Evolutionary conservation across 2,329 filamentous ascomycete genomes (phyloP).

Genomic region (Penicillium sp.): DNA sequence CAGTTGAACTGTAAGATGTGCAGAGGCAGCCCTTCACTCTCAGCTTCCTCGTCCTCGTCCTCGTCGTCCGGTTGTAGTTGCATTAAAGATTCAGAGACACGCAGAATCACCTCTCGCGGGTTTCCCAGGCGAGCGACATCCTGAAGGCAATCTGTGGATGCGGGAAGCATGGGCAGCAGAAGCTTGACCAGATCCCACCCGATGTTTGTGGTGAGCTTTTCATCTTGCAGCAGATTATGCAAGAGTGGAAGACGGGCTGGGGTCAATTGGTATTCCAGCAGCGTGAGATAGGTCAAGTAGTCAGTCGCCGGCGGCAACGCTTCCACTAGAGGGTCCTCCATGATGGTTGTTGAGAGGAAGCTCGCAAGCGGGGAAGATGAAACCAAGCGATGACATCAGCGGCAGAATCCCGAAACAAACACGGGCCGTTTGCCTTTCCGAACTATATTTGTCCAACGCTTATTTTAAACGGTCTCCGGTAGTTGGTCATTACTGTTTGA

Average conservation of each 20-base stretch:
- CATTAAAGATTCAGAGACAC: slow-evolving; percentile 63
- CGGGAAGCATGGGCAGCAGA: slow-evolving; percentile 61
- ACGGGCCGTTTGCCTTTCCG: slow-evolving; percentile 7
- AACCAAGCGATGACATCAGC: slow-evolving; percentile 16
- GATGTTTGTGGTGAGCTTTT: slow-evolving; percentile 62
- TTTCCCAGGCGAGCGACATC: slow-evolving; percentile 65
- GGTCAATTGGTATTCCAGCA: slow-evolving; percentile 66
- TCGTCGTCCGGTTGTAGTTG: slow-evolving; percentile 53
- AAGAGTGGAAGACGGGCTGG: slow-evolving; percentile 59
- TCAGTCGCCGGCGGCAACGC: slow-evolving; percentile 64
- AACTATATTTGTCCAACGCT: not conserved
- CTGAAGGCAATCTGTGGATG: slow-evolving; percentile 60
- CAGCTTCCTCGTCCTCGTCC: slow-evolving; percentile 34
- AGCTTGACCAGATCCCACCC: slow-evolving; percentile 68
- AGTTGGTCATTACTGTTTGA: no score
- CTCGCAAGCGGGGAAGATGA: slow-evolving; percentile 7
- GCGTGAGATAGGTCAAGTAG: slow-evolving; percentile 66
- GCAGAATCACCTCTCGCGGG: slow-evolving; percentile 64
- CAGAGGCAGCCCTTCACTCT: slow-evolving; percentile 15
- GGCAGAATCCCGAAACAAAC: slow-evolving; percentile 5
- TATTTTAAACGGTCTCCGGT: no score
- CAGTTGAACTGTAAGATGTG: slow-evolving; percentile 27
- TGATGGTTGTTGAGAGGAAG: slow-evolving; percentile 20
- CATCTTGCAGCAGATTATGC: slow-evolving; percentile 62
- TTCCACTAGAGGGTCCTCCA: slow-evolving; percentile 55